Evolutionary conservation across 129 eudicot genomes (phyloP), one percentile per base, ranked within the genome.

Genomic region (Flaveria linearis): DNA sequence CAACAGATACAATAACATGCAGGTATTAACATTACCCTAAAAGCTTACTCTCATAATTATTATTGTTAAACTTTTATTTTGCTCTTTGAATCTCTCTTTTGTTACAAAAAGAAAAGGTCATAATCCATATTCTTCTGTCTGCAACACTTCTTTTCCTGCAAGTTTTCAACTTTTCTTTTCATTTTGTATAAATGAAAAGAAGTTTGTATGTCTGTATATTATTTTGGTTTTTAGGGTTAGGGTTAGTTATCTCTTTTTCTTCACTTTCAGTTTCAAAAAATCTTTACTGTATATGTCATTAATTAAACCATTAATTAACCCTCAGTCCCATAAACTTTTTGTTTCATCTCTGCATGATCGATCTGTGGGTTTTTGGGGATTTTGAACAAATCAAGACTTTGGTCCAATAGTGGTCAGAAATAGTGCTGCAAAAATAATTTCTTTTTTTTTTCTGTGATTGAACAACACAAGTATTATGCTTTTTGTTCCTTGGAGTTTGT

Each of bases 1-100:
- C 91, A 92, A 89, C 63, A 89, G 97, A 92, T 92, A 89, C 91
- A 92, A 92, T 79, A 92, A 92, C 92, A 90, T 92, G 96, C 98
- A 92, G 98, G 98, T 92, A 90, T 68, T 23, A 12, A 2, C 16
- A 23, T 77, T 67, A 79, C 73, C 64, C 78, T 71, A 63, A 81
- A 81, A 81, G 73, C 77, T 74, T 7, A 9, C 51, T 69, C 39
- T 58, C 47, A 58, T 36, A 36, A 36, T 5, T 36, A 36, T 36
- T 36, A 23, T 13, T 51, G 66, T 14, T 11, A 30, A 18, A 53
- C 49, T 66, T 71, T 61, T 26, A 53, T 65, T 55, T 17, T 72
- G 30, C 53, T 69, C 47, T 78, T 78, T 71, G 82, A 71, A 49
- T 78, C 65, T 80, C 43, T 57, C 20, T 36, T 57, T 65, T 73